Percentiles rank a stretch among this genome's conserved stretches.
phyloP scores from a whole-genome alignment of 2,329 filamentous ascomycete species.

The Penicillium olsonii region DNA sequence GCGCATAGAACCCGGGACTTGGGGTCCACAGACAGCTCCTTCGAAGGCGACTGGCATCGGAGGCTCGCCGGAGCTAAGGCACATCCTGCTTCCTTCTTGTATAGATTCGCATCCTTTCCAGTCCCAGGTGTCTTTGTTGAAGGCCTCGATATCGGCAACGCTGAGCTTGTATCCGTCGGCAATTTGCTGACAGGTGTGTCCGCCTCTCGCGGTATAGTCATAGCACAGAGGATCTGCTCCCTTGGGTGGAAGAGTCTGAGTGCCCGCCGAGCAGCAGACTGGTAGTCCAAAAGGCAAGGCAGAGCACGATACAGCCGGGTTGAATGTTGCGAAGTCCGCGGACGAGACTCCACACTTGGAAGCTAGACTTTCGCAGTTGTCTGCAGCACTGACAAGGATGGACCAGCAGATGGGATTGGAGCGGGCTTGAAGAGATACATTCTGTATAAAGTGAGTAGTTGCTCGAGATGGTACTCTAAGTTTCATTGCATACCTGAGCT shows the following conservation, averaged over 20 bases:
- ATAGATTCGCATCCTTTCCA: background rate
- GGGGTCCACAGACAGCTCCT: constrained; percentile 5
- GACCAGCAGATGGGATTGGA: background rate
- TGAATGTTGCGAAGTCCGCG: background rate
- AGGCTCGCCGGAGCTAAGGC: background rate
- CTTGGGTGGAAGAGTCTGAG: background rate
- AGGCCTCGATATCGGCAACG: constrained; percentile 1
- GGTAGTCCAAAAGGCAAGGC: background rate
- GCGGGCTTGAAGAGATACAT: background rate
- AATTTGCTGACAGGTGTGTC: background rate
- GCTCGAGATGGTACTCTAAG: background rate
- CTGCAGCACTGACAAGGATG: background rate
- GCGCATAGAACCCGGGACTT: constrained; percentile 5
- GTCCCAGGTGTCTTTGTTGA: background rate
- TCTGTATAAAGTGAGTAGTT: background rate
- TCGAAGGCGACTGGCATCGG: constrained; percentile 2
- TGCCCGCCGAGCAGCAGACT: constrained; percentile 1
- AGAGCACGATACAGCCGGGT: background rate
- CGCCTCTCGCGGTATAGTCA: background rate
- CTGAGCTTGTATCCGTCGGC: constrained; percentile 1
- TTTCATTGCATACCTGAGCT: background rate
- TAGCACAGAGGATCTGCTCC: background rate
- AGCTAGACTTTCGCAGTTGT: constrained; percentile 1
- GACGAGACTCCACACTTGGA: constrained; percentile 1
- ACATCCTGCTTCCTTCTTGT: background rate